Evolutionary conservation across 306 rosid genomes (phyloP).

Genomic region (Malus sylvestris): DNA sequence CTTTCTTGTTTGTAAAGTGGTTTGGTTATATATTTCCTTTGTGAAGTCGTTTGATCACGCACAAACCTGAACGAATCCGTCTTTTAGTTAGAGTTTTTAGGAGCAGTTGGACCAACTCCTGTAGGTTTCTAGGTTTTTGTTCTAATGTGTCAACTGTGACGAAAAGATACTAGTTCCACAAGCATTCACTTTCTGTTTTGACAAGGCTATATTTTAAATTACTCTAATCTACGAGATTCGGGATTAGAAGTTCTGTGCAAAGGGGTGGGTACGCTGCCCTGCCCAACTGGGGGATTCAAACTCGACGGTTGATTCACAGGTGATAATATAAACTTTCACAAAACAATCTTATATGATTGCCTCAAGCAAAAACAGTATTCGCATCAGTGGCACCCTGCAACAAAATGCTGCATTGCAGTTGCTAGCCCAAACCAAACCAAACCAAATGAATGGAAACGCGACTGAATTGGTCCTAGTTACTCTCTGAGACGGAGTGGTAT

Average conservation of each 20-base stretch:
- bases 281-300: neutral
- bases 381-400: neutral
- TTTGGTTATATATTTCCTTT: neutral
- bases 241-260: too few relatives aligned
- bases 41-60: conserved; percentile 2
- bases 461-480: neutral
- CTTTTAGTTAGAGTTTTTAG: neutral
- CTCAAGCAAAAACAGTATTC: neutral
- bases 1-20: neutral
- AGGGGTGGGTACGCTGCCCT: neutral
- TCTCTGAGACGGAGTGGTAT: neutral
- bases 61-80: neutral
- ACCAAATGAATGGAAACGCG: neutral
- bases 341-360: neutral
- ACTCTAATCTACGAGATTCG: neutral
- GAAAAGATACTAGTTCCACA: neutral
- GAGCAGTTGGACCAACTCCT: neutral
- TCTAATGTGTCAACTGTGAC: neutral
- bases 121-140: neutral
- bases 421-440: neutral
- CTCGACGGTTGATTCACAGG: neutral
- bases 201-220: neutral
- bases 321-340: neutral
- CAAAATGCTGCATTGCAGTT: neutral
- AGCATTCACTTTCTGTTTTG: neutral